Evolutionary conservation across 2,329 filamentous ascomycete genomes (phyloP).

Genomic region (Trichoderma polysporum): DNA sequence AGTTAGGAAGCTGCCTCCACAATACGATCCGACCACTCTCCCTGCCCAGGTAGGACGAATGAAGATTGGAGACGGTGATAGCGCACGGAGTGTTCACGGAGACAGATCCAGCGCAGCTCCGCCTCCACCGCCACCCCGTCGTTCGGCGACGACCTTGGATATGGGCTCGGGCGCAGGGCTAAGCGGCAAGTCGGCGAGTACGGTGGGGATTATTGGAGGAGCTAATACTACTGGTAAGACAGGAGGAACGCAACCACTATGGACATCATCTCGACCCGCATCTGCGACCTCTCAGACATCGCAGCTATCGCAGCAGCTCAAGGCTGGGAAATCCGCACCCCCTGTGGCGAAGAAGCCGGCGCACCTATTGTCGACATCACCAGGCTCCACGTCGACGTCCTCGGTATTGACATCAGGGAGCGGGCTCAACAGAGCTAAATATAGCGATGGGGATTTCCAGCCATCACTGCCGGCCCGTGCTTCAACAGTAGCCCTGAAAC

Average conservation of each 20-base stretch:
- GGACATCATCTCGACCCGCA: slow-evolving; percentile 33
- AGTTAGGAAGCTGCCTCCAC: slow-evolving; percentile 52
- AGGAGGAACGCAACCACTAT: slow-evolving; percentile 31
- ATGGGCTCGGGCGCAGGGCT: slow-evolving; percentile 21
- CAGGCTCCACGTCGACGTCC: slow-evolving; percentile 23
- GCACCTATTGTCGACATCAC: slow-evolving; percentile 44
- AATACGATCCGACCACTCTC: slow-evolving; percentile 48
- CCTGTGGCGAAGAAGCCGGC: slow-evolving; percentile 64
- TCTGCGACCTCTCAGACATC: slow-evolving; percentile 38
- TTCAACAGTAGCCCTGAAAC: not conserved
- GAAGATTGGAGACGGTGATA: slow-evolving; percentile 43
- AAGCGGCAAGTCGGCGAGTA: slow-evolving; percentile 20
- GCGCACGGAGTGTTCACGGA: slow-evolving; percentile 15
- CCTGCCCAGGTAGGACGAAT: slow-evolving; percentile 48
- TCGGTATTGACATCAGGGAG: slow-evolving; percentile 9
- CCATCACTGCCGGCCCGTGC: slow-evolving; percentile 20
- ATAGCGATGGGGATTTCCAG: slow-evolving; percentile 22
- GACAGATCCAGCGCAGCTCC: slow-evolving; percentile 32
- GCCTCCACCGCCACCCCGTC: slow-evolving; percentile 48
- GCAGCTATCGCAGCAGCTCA: slow-evolving; percentile 34
- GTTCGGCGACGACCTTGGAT: slow-evolving; percentile 35
- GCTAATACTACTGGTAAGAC: slow-evolving; percentile 23
- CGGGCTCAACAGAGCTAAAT: slow-evolving; percentile 19
- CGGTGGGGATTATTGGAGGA: slow-evolving; percentile 13
- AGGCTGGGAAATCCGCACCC: slow-evolving; percentile 46